Evolutionary conservation across 1,284 basidiomycete genomes (phyloP).

Genomic region (Inonotus hispidus): DNA sequence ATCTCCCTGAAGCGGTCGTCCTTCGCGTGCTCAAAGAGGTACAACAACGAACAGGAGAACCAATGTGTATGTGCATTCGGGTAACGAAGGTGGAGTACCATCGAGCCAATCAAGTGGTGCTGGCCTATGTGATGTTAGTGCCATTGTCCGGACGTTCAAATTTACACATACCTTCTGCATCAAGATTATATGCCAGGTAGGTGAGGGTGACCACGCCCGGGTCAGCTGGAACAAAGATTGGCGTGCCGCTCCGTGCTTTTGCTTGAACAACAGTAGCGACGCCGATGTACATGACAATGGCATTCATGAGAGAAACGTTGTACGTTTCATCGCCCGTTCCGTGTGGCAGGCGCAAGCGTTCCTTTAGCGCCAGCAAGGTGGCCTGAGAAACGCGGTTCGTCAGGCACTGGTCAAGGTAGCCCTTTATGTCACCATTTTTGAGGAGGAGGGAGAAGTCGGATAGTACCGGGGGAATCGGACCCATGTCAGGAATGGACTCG

Average conservation of each 20-base stretch:
- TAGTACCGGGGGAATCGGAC: constrained; percentile 82
- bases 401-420: constrained; percentile 79
- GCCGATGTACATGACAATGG: constrained; percentile 92
- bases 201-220: constrained; percentile 79
- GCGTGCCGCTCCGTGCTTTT: constrained; percentile 73
- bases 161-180: constrained; percentile 74
- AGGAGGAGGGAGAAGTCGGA: constrained; percentile 86
- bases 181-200: constrained; percentile 78
- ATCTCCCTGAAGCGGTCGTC: constrained; percentile 83
- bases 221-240: constrained; percentile 75
- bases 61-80: constrained; percentile 96
- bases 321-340: constrained; percentile 57
- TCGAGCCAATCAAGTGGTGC: constrained; percentile 87
- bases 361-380: constrained; percentile 79
- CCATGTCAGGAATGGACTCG: constrained; percentile 80
- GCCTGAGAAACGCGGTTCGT: constrained; percentile 60
- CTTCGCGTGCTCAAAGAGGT: constrained; percentile 77
- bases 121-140: constrained; percentile 51
- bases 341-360: constrained; percentile 59
- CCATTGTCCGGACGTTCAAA: not conserved
- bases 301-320: constrained; percentile 86
- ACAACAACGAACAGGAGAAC: constrained; percentile 86
- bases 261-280: constrained; percentile 84
- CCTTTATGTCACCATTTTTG: constrained; percentile 72
- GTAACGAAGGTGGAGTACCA: constrained; percentile 92